Percentiles rank a stretch among this genome's conserved stretches.
Conservation (phyloP, 2,329 filamentous ascomycete genomes). For the Ceratocystis eucalypticola region DNA sequence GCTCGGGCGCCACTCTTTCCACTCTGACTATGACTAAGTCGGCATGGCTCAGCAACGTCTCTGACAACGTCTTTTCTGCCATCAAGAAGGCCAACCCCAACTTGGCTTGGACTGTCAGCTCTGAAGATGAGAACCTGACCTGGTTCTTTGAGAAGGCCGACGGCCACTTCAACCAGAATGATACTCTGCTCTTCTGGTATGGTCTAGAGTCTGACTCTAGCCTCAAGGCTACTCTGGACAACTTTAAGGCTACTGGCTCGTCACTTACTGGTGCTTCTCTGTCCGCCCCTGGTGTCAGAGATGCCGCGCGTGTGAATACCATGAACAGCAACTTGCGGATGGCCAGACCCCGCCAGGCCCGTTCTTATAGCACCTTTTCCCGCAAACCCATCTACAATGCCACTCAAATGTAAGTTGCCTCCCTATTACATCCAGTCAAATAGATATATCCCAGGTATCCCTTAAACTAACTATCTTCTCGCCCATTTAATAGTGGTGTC, state of each 20-base stretch:
- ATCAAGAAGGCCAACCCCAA: slow-evolving; percentile 89
- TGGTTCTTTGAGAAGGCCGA: slow-evolving; percentile 99
- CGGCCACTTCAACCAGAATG: slow-evolving; percentile 72
- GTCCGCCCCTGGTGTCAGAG: slow-evolving; percentile 70
- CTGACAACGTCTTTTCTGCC: slow-evolving; percentile 85
- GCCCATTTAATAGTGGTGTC: slow-evolving; percentile 12
- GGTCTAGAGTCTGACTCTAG: slow-evolving; percentile 71
- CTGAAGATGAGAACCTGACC: slow-evolving; percentile 88
- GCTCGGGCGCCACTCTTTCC: slow-evolving; percentile 65
- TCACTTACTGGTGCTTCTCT: slow-evolving; percentile 84
- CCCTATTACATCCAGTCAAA: neutral
- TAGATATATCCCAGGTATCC: neutral
- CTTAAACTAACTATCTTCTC: neutral
- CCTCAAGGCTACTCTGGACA: slow-evolving; percentile 68
- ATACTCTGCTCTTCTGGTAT: slow-evolving; percentile 93
- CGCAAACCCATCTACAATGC: slow-evolving; percentile 23
- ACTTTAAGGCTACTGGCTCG: slow-evolving; percentile 70
- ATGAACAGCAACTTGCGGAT: slow-evolving; percentile 11
- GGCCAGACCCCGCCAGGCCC: slow-evolving; percentile 22
- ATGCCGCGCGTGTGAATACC: slow-evolving; percentile 49
- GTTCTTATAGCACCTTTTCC: slow-evolving; percentile 52
- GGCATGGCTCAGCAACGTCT: slow-evolving; percentile 86
- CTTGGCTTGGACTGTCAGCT: slow-evolving; percentile 91
- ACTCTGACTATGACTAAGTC: slow-evolving; percentile 89
- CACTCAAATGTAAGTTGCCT: slow-evolving; percentile 16